Conservation (phyloP, 768 basidiomycete species). For the Trametes cubensis region DNA sequence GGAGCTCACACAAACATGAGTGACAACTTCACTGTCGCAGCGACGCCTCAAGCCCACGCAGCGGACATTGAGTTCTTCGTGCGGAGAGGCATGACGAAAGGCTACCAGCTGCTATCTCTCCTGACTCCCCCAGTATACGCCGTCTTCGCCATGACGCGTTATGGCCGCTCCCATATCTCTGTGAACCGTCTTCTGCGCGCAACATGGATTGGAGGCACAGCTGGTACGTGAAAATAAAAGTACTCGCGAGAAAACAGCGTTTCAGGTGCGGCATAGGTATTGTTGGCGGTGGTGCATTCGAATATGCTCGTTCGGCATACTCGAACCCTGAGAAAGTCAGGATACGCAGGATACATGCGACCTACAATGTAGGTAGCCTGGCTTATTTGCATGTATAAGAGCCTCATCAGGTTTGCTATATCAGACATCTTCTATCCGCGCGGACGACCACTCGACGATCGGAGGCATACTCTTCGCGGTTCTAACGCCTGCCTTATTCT, state of each 20-base stretch:
- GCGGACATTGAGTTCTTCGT: conserved; percentile 70
- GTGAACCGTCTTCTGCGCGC: conserved; percentile 68
- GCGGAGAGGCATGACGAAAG: conserved; percentile 63
- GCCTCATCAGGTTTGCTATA: background rate
- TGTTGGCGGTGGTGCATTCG: conserved; percentile 54
- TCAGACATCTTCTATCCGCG: conserved; percentile 60
- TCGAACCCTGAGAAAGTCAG: conserved; percentile 53
- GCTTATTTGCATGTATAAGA: background rate
- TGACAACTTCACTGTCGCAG: conserved; percentile 30
- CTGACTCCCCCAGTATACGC: conserved; percentile 64
- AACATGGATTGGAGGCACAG: conserved; percentile 70
- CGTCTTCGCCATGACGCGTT: conserved; percentile 53
- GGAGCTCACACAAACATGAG: conserved; percentile 20
- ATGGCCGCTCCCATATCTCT: conserved; percentile 56
- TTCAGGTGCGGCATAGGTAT: conserved; percentile 41
- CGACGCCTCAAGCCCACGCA: conserved; percentile 39
- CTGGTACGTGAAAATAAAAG: conserved; percentile 44
- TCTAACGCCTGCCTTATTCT: conserved; percentile 69
- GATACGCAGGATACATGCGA: conserved; percentile 49
- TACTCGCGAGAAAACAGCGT: background rate
- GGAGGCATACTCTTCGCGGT: conserved; percentile 67
- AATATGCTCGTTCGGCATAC: conserved; percentile 61
- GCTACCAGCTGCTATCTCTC: conserved; percentile 69
- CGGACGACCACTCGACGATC: conserved; percentile 77
- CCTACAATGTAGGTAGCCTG: conserved; percentile 57